A percentile compares a stretch with the other conserved stretches of the same genome.
Evolutionary conservation across 129 eudicot species (phyloP).

Genomic region (Lactuca sativa): DNA sequence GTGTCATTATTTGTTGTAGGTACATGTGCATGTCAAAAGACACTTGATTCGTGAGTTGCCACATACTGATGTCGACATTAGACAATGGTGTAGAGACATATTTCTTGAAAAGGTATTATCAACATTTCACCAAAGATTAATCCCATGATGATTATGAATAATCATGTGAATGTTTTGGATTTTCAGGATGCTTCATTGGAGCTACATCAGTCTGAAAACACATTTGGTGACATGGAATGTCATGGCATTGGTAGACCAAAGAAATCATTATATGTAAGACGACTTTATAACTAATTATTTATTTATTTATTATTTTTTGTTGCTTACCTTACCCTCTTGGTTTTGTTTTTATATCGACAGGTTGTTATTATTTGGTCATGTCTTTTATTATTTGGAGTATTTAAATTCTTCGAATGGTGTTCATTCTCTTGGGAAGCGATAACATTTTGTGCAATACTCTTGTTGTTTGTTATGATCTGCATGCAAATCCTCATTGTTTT

Average conservation of each 20-base stretch:
- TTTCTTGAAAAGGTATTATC: constrained; percentile 69
- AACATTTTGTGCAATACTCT: constrained; percentile 39
- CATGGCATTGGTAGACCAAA: constrained; percentile 73
- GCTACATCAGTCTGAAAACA: constrained; percentile 43
- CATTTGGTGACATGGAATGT: constrained; percentile 47
- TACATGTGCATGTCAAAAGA: constrained; percentile 74
- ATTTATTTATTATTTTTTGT: neutral
- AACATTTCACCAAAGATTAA: neutral
- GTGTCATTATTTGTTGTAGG: constrained; percentile 36
- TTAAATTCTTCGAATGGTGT: constrained; percentile 47
- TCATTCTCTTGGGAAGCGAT: constrained; percentile 62
- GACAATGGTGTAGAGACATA: constrained; percentile 80
- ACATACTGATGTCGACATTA: constrained; percentile 50
- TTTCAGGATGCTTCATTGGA: constrained; percentile 80
- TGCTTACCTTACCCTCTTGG: constrained; percentile 1
- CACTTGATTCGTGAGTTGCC: constrained; percentile 71
- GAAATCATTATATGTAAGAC: constrained; percentile 59
- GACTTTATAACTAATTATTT: neutral
- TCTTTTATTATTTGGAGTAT: constrained; percentile 34
- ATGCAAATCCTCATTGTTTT: constrained; percentile 68
- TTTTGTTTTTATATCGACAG: constrained; percentile 31
- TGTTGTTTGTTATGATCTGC: constrained; percentile 48
- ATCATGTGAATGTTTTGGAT: neutral
- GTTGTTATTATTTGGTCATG: constrained; percentile 68
- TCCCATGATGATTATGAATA: neutral